Conservation (phyloP, 768 basidiomycete species). For the Calocybe indica region DNA sequence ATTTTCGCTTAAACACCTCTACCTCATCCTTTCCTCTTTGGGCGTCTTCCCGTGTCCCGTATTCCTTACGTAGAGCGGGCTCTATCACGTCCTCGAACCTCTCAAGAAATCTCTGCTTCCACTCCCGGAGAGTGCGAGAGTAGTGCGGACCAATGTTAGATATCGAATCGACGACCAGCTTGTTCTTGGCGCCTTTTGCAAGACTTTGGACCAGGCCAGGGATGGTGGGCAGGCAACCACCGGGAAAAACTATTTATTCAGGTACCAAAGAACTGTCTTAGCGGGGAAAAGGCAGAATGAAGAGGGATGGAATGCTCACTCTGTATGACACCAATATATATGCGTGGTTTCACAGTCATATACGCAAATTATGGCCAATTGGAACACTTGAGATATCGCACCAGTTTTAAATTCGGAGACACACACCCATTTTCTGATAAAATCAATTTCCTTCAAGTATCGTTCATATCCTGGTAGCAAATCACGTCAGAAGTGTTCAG, state of each 20-base stretch:
- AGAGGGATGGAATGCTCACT: slow-evolving; percentile 7
- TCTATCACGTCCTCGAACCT: slow-evolving; percentile 54
- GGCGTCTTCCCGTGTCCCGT: slow-evolving; percentile 49
- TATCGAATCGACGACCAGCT: slow-evolving; percentile 58
- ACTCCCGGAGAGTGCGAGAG: slow-evolving; percentile 75
- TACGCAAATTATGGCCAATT: background rate
- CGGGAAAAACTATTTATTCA: slow-evolving; percentile 51
- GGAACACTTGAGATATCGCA: background rate
- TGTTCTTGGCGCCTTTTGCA: slow-evolving; percentile 42
- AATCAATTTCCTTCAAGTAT: slow-evolving; percentile 58
- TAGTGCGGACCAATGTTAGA: slow-evolving; percentile 74
- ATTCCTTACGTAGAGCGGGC: slow-evolving; percentile 55
- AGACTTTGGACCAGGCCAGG: slow-evolving; percentile 50
- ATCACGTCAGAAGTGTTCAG: background rate
- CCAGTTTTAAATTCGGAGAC: slow-evolving; percentile 4
- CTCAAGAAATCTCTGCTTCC: slow-evolving; percentile 55
- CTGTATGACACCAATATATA: slow-evolving; percentile 8
- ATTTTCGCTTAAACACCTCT: slow-evolving; percentile 71
- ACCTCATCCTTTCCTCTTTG: slow-evolving; percentile 44
- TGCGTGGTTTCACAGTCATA: background rate
- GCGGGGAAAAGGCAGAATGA: slow-evolving; percentile 7
- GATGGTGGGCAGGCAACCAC: slow-evolving; percentile 62
- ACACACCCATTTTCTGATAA: slow-evolving; percentile 73
- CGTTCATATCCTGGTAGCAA: slow-evolving; percentile 40
- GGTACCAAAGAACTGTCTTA: background rate